phyloP scores from a whole-genome alignment of 768 basidiomycete genomes.

The Rhodotorula kratochvilovae region DNA sequence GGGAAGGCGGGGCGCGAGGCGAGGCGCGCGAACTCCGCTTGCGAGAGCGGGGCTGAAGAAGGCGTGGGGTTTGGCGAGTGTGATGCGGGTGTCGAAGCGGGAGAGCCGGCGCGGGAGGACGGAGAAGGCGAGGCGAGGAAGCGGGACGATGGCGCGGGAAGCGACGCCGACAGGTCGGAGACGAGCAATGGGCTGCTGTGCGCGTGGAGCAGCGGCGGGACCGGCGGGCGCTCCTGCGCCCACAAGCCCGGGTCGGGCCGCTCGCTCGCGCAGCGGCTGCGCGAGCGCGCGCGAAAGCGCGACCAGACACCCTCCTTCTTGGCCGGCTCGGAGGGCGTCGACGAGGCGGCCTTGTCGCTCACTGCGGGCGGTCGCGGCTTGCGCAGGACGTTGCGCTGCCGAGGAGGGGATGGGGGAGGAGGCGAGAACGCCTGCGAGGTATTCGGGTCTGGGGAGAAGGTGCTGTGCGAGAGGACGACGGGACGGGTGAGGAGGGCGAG shows the following conservation, averaged over 20 bases:
- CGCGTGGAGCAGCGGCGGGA: background rate
- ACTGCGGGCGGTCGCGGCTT: conserved; percentile 10
- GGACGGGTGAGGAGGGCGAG: no score
- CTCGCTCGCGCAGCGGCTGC: background rate
- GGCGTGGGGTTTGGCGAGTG: background rate
- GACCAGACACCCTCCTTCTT: conserved; percentile 1
- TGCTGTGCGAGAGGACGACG: no score
- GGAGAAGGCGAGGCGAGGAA: background rate
- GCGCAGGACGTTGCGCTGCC: conserved; percentile 25
- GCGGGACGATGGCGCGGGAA: background rate
- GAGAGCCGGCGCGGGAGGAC: background rate
- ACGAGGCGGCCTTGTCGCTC: background rate
- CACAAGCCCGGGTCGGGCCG: background rate
- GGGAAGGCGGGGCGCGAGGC: conserved; percentile 13
- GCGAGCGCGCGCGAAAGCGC: conserved; percentile 6
- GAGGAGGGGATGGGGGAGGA: background rate
- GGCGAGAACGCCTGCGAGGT: background rate
- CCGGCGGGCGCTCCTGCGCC: background rate
- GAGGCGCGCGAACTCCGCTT: conserved; percentile 9
- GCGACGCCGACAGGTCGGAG: background rate
- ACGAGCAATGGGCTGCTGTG: background rate
- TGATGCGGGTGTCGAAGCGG: background rate
- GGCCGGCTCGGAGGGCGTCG: conserved; percentile 2
- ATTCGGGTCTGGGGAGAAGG: no score
- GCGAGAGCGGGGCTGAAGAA: background rate